phyloP scores from a whole-genome alignment of 805 yeast species.

The Yarrowia sp. region DNA sequence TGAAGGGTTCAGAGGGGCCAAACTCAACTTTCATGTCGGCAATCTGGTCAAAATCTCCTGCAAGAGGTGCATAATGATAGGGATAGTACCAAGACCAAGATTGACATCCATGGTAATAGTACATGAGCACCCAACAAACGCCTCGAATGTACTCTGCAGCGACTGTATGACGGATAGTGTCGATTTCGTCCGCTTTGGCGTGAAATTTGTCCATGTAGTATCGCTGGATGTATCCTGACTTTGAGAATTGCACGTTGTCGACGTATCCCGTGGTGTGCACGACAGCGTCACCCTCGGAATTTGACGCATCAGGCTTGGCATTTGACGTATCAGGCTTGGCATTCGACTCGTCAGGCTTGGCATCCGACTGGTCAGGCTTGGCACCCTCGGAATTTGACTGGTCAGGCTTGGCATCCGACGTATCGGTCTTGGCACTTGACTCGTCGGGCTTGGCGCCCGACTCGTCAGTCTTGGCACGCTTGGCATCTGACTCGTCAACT shows the following conservation, averaged over 20 bases:
- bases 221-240: slow-evolving; percentile 80
- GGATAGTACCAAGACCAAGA: slow-evolving; percentile 99
- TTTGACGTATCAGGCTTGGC: background rate
- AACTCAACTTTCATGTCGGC: slow-evolving; percentile 51
- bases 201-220: slow-evolving; percentile 78
- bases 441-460: too few relatives aligned
- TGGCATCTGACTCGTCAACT: slow-evolving; percentile 34
- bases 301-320: too few relatives aligned
- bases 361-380: background rate
- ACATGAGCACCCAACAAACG: slow-evolving; percentile 90
- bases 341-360: background rate
- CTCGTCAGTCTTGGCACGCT: slow-evolving; percentile 33
- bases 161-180: slow-evolving; percentile 52
- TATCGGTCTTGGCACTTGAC: background rate
- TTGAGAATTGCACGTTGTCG: slow-evolving; percentile 64
- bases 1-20: slow-evolving; percentile 70
- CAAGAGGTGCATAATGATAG: slow-evolving; percentile 97
- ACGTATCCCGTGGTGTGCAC: slow-evolving; percentile 30
- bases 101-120: slow-evolving; percentile 96
- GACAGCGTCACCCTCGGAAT: background rate
- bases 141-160: slow-evolving; percentile 84
- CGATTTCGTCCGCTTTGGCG: slow-evolving; percentile 47
- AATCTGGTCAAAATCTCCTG: slow-evolving; percentile 71
- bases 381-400: background rate
- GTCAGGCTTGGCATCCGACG: background rate